These are phyloP conservation scores for Paxillus rubicundulus DNA, from an alignment of 768 basidiomycete genomes.

Conservation along the genomic window DNA sequence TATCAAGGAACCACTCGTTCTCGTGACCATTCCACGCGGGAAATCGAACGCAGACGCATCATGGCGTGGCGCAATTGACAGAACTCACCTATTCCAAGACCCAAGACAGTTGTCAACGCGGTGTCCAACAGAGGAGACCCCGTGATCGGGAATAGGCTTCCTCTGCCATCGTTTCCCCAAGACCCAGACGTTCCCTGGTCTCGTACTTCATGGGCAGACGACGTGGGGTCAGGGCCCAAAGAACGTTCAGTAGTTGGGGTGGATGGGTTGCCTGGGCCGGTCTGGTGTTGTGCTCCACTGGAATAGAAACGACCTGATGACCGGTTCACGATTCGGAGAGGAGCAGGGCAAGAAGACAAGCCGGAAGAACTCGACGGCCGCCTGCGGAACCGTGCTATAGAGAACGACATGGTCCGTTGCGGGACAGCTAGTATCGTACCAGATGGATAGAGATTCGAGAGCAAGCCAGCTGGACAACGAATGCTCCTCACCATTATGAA, in stretches of 20 bases:
- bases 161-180: constrained; percentile 7
- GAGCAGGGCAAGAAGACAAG: background rate
- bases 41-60: constrained; percentile 9
- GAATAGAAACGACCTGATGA: constrained; percentile 9
- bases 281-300: background rate
- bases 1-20: constrained; percentile 11
- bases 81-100: constrained; percentile 55
- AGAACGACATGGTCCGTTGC: background rate
- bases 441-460: background rate
- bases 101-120: constrained; percentile 56
- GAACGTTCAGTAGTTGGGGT: background rate
- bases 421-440: background rate
- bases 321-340: constrained; percentile 4
- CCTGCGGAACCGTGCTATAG: background rate
- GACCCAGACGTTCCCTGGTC: background rate
- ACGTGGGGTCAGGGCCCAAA: background rate
- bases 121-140: constrained; percentile 41
- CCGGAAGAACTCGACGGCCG: background rate
- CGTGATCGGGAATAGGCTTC: constrained; percentile 32
- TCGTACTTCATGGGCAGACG: constrained; percentile 12
- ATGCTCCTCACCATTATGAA: background rate
- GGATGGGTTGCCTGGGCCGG: background rate
- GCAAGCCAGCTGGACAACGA: background rate
- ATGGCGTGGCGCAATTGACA: constrained; percentile 1
- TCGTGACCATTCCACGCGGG: constrained; percentile 10